Base-by-base conservation (phyloP, 2,329 filamentous ascomycete genomes). In the Sclerotinia nivalis region DNA sequence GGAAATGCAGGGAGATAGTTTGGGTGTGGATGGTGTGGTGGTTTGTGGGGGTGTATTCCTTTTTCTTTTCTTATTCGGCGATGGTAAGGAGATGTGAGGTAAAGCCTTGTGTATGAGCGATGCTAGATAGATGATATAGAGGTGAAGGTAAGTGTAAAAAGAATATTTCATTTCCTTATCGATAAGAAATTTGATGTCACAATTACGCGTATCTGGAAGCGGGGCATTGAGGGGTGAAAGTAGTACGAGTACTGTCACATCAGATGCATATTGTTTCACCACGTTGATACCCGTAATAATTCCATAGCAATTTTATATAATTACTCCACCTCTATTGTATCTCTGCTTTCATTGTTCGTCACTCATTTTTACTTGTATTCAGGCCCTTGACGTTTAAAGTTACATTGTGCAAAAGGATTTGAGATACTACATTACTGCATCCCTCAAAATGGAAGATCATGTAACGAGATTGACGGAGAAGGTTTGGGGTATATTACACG, bases 361-460 rank as follows among this genome's bases (percentile, higher is more conserved):
- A 34, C 12, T 43, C 13, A 18, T 43, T 43, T 43, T 43, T 18
- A 66, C 54, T 62, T 67, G 18, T 25, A n/a, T 28, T 60, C n/a
- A 25, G 1, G 7, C 7, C n/a, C 4, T 7, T 25, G 25, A 28
- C n/a, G 12, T 59, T 34, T n/a, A 40, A 3, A 43, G 6, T 25
- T 58, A 22, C 2, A 37, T 59, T 59, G 34, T 43, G 40, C 13
- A 15, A 3, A 15, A 43, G 22, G 13, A 34, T 40, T 40, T 40
- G 31, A 37, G 2, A 40, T 15, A 58, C 20, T 22, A 49, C 3
- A 10, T n/a, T 52, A n/a, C 10, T 43, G n/a, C 4, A 18, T 4
- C 13, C 15, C n/a, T 64, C 13, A 71, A 66, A 20, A 96, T 97
- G 93, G 91, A 96, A 65, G 85, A 87, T n/a, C 91, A 94, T 81